Base-by-base conservation (phyloP, 495 filamentous ascomycete genomes). In the Neurospora sp. region DNA sequence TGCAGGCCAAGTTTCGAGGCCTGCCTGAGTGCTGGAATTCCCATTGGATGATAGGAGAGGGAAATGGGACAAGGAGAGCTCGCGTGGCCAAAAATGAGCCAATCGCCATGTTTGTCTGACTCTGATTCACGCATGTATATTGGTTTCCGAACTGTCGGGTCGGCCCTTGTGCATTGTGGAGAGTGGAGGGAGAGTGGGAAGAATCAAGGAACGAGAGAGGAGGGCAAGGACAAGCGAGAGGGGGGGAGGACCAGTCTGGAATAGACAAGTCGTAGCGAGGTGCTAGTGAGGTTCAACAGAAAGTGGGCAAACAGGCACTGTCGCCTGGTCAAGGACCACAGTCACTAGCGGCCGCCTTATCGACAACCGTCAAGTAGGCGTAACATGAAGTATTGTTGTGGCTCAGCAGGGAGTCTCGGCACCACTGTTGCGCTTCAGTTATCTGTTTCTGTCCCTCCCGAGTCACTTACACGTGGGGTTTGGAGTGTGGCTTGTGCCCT, bases 91-190 rank as follows among this genome's bases (percentile, higher is more conserved):
- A 2, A 27, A 59, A 27, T 59, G 20, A 59, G 47, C 47, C 47
- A 59, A 59, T 59, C 10, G 4, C 47, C 22, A 31, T 59, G 47
- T 27, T 18, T 65, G 27, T 18, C 53, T 37, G 27, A 65, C 53
- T 18, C 47, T 59, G 10, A 59, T 59, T 59, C 47, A 59, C 47
- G 47, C 4, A 59, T 42, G 69, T 1, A 44, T 10, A 72, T 73
- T 73, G 71, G 71, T 73, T 73, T 39, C 71, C 71, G 22, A 8
- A 45, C 71, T 73, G 71, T 59, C 42, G 71, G 71, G 68, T 40
- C 68, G 31, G 68, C 53, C 68, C 22, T 42, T 53, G 40, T 69
- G 47, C 39, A 61, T 31, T 27, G 53, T 16, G 22, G 12, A 61
- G 53, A 35, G 22, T 61, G 47, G 53, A 61, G 53, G 22, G 53